Base-by-base conservation (phyloP, 306 rosid species). In the Senna siamea region DNA sequence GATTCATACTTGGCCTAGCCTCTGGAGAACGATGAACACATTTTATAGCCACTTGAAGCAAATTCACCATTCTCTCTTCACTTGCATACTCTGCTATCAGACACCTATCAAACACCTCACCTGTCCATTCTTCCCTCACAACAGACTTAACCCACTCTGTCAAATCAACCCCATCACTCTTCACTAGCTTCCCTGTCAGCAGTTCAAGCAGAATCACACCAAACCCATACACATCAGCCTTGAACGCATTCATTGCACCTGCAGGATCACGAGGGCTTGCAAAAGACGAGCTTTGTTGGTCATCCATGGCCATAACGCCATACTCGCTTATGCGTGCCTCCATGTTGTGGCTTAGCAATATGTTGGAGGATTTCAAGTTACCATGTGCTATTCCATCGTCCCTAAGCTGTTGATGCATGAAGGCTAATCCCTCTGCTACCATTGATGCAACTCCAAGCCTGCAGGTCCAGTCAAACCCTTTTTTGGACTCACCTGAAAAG, bases 51-150 rank as follows among this genome's bases (percentile, higher is more conserved):
- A 94, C 93, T 26, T 85, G 96, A 59, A 94, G 93, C 89, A 94
- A 52, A 76, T 75, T 89, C 63, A 94, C 85, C 94, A 91, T 75
- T 72, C 91, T 89, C 80, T 89, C 97, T 78, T 89, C 96, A 70
- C 94, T 86, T 46, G 91, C 94, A 70, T 74, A 87, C 74, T 88
- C 93, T 50, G 84, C 77, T 37, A 84, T 28, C 14, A 93, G 63
- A 3, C 61, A 47, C 79, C 68, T 79, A 61, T 91, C 98, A 76
- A 93, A 91, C 9, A 93, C 96, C 74, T 93, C 98, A 2, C 84
- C 91, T 2, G 97, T 89, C 98, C 95, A 91, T 80, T 94, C 98
- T 79, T 94, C 96, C 53, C 87, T 73, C 30, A 94, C 81, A 43
- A 94, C 89, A 2, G 90, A 80, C n/a, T 72, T 86, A 69, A 94